Base-by-base conservation (phyloP, 1,284 basidiomycete species). In the Ustilago lituana region DNA sequence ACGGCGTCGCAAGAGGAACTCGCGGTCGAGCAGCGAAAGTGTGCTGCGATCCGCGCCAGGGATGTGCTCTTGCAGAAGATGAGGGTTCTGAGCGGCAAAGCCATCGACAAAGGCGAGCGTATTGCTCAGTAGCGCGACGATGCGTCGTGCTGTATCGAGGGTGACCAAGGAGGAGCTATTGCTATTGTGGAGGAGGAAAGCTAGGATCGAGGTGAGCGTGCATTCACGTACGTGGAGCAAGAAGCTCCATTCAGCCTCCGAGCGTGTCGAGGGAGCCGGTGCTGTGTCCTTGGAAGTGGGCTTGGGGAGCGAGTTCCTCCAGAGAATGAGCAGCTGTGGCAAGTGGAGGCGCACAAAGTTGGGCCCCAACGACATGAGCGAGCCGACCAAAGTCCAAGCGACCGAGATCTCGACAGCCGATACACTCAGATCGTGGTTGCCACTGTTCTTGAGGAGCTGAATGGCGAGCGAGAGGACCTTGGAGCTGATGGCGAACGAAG, bases 271-370 rank as follows among this genome's bases (percentile, higher is more conserved):
- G 29, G 88, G 88, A 19, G 93, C 86, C 15, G 89, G 88, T 0
- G 87, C 85, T 12, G 86, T 87, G 19, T 77, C 95, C 82, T 95
- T 95, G 73, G 87, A 90, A 0, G 92, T 92, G 0, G 93, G 91
- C 83, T 98, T 98, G 1, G 95, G 93, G 0, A 98, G 86, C 2
- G 96, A 94, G 75, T 98, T 98, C 31, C 95, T 86, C 96, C 96
- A 98, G 2, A 98, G 87, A 0, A 95, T 91, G 23, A 98, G 87
- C 7, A 98, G 85, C 76, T 97, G 94, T 0, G 93, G 90, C 1
- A 98, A 86, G 82, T 98, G 94, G 0, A 91, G 88, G 29, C 92
- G 89, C 45, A 97, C 92, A 75, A 98, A 97, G 73, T 93, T 91
- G 6, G 92, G 93, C 0, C 95, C 95, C 4, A 98, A 89, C 4